A percentile compares a stretch with the other conserved stretches of the same genome.
Evolutionary conservation across 2,329 filamentous ascomycete genomes (phyloP).

Genomic region (Passalora sequoiae): DNA sequence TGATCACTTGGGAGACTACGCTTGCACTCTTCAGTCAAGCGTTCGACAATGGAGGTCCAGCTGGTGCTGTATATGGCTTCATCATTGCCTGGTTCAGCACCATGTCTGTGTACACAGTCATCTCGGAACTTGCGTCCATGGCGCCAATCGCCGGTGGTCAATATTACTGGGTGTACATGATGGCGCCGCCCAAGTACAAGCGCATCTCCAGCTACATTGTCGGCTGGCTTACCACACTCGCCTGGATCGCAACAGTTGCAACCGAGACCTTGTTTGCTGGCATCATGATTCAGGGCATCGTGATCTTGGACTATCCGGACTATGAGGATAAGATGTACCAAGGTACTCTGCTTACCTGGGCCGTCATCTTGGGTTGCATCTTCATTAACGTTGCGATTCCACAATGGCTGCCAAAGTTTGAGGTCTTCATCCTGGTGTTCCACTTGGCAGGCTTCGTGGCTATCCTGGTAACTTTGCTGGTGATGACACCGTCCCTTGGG

Average conservation of each 20-base stretch:
- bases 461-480: slow-evolving; percentile 44
- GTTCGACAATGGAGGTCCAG: slow-evolving; percentile 44
- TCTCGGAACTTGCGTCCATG: slow-evolving; percentile 46
- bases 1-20: slow-evolving; percentile 46
- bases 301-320: slow-evolving; percentile 36
- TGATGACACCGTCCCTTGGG: slow-evolving; percentile 26
- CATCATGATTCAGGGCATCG: slow-evolving; percentile 39
- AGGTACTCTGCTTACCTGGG: slow-evolving; percentile 40
- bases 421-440: slow-evolving; percentile 42
- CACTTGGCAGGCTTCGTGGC: slow-evolving; percentile 53
- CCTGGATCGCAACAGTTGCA: slow-evolving; percentile 42
- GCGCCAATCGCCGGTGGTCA: slow-evolving; percentile 44
- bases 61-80: slow-evolving; percentile 49
- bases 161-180: slow-evolving; percentile 46
- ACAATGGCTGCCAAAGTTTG: slow-evolving; percentile 35
- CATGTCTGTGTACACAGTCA: slow-evolving; percentile 44
- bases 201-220: slow-evolving; percentile 42
- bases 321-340: slow-evolving; percentile 37
- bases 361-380: slow-evolving; percentile 37
- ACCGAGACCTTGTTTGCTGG: slow-evolving; percentile 41
- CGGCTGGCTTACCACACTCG: slow-evolving; percentile 41
- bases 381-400: slow-evolving; percentile 48
- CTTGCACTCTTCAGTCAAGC: slow-evolving; percentile 41
- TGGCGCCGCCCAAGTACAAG: slow-evolving; percentile 39
- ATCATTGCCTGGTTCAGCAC: slow-evolving; percentile 49